Evolutionary conservation across 208 protist species (phyloP), one percentile per base, ranked within the genome.

Genomic region (Trypanosomatidae sp.): DNA sequence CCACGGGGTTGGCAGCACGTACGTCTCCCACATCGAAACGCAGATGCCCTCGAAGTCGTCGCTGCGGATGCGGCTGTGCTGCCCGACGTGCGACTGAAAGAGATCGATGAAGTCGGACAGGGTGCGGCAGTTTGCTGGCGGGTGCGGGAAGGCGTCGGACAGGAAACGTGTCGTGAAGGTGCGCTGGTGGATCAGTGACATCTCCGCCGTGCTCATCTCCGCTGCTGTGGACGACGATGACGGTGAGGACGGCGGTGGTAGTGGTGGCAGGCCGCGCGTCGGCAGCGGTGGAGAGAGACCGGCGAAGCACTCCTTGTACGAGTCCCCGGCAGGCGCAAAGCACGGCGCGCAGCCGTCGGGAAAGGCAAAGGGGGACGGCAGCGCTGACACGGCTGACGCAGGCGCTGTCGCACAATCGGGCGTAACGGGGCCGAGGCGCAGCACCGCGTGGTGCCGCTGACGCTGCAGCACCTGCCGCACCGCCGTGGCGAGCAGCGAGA

Each of bases 401-500:
- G 47, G 30, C 19, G 41, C 49, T 17, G 49, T 19, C 19, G 66
- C 41, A 17, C 1, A 1, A n/a, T 1, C 49, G 50, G 66, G 15
- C 5, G 60, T 62, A 30, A 25, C 25, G 80, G 22, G 83, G 53
- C 28, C 66, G 72, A 62, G 73, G 52, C 7, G 71, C 66, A 19
- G 55, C 36, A 60, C 67, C 53, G 22, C 1, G 44, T 19, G 9
- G 36, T 30, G n/a, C 17, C 55, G 13, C 25, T 72, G 69, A 36
- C 79, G 50, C 22, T 46, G 74, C 49, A 92, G 84, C 69, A 73
- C 80, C 55, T 86, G 84, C 52, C 80, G 76, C 39, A 91, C 88
- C 1, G 88, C 91, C 12, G 86, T 92, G 62, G 81, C 76, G 69
- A 95, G 83, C 44, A 95, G 80, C 22, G 91, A 93, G n/a, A 95